Evolutionary conservation across 257 asterid genomes (phyloP), one percentile per base, ranked within the genome.

Genomic region (Salvia hispanica): DNA sequence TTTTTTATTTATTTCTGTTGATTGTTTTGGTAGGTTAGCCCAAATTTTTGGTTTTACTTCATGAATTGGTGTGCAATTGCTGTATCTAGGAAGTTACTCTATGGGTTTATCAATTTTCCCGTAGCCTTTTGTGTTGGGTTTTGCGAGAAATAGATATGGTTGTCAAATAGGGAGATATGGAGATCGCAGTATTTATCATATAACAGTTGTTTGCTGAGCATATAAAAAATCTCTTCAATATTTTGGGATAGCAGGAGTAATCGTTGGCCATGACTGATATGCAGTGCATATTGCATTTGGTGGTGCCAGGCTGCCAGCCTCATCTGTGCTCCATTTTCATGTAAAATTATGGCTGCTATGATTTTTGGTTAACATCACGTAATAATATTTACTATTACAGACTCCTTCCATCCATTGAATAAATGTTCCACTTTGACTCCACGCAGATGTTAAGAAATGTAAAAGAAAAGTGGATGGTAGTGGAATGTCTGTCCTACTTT

Each of bases 221-320:
- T 44, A 4, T 39, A 11, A 51, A 25, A 34, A 8, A 5, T 2
- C 25, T 37, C 9, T 36, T 6, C 3, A 42, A 15, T 28, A 28
- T 36, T 7, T 54, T 11, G 69, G 50, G 55, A n/a, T 66, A 66
- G 62, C 47, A 15, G 33, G n/a, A 61, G 36, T 36, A 14, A 7
- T 58, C 47, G 1, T 3, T 69, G 51, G 25, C 51, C 37, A 2
- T 39, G 25, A 43, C 16, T 7, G 56, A 6, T 48, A 3, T 47
- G n/a, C 31, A 18, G 42, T 40, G 25, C 64, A 5, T 46, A 9
- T 61, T 48, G 46, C 9, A 21, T 25, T 15, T 44, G 58, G 9
- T 33, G 64, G 18, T 53, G 48, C 10, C 48, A 48, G 48, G 64
- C n/a, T 53, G 48, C 10, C 48, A 48, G 48, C 10, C n/a, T 21